These are phyloP conservation scores for Aegilops sharonensis DNA, from an alignment of 176 grass and related monocot genomes.

Conservation along the genomic window DNA sequence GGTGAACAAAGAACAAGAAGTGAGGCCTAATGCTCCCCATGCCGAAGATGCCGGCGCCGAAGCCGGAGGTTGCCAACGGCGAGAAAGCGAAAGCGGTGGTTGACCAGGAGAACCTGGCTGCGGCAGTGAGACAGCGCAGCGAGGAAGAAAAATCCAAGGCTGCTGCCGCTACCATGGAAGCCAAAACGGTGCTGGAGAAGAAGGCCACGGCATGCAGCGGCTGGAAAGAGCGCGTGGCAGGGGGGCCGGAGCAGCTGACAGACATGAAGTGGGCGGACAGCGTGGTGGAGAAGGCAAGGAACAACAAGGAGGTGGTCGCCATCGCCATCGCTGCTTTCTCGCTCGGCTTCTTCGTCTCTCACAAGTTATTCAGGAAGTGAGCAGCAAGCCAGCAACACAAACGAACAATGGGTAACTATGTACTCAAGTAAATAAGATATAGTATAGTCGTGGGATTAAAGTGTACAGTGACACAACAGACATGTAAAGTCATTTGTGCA, in stretches of 20 bases:
- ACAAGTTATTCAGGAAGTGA: conserved; percentile 26
- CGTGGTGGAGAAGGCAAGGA: conserved; percentile 16
- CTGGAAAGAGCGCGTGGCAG: no score
- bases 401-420: no score
- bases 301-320: conserved; percentile 43
- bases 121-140: neutral
- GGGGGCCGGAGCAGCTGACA: no score
- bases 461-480: no score
- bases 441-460: no score
- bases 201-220: no score
- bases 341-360: conserved; percentile 30
- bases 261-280: conserved; percentile 34
- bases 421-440: no score
- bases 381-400: no score
- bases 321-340: conserved; percentile 31
- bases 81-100: neutral
- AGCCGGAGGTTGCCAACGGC: neutral
- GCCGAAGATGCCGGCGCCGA: neutral
- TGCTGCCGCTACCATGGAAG: neutral
- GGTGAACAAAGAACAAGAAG: neutral
- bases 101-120: neutral
- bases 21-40: neutral
- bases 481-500: no score
- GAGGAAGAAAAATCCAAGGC: conserved; percentile 9
- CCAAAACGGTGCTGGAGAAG: no score